These are phyloP conservation scores for Sphaerostilbella broomeana DNA, from an alignment of 2,329 filamentous ascomycete genomes.

Conservation along the genomic window DNA sequence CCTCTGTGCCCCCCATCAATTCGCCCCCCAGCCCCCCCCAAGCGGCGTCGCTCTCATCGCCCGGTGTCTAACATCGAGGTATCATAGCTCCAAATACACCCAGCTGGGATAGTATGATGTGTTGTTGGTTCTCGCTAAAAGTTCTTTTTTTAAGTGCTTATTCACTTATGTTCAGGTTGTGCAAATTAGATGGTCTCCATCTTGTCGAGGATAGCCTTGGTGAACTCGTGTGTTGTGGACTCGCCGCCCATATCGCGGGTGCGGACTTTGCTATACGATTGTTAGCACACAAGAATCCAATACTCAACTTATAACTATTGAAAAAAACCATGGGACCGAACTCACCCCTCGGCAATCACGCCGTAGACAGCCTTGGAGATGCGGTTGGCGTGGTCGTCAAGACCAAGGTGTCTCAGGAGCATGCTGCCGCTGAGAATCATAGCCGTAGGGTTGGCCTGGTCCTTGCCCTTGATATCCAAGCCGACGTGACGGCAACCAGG, in stretches of 20 bases:
- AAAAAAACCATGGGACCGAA: conserved; percentile 17
- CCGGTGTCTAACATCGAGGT: conserved; percentile 9
- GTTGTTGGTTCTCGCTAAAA: neutral
- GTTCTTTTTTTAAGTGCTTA: neutral
- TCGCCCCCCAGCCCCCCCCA: neutral
- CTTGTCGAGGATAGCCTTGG: conserved; percentile 85
- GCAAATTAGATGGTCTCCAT: conserved; percentile 75
- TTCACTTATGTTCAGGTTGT: neutral
- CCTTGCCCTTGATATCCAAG: conserved; percentile 99
- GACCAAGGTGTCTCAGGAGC: conserved; percentile 92
- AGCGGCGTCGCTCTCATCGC: conserved; percentile 9
- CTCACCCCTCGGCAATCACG: conserved; percentile 84
- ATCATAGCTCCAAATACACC: conserved; percentile 12
- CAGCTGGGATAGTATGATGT: conserved; percentile 12
- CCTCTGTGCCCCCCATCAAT: neutral
- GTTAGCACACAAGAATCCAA: conserved; percentile 32
- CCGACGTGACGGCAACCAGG: conserved; percentile 98
- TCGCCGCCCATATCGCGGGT: conserved; percentile 95
- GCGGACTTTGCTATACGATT: conserved; percentile 60
- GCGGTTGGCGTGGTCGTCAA: conserved; percentile 97
- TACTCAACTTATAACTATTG: neutral
- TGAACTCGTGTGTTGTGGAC: conserved; percentile 89
- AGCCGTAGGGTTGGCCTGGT: conserved; percentile 96
- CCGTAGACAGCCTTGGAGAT: conserved; percentile 80
- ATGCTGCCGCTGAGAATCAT: conserved; percentile 93